Percentiles rank a stretch among this genome's conserved stretches.
Evolutionary conservation across 2,329 filamentous ascomycete species (phyloP).

Genomic region (Drechslera avenae): DNA sequence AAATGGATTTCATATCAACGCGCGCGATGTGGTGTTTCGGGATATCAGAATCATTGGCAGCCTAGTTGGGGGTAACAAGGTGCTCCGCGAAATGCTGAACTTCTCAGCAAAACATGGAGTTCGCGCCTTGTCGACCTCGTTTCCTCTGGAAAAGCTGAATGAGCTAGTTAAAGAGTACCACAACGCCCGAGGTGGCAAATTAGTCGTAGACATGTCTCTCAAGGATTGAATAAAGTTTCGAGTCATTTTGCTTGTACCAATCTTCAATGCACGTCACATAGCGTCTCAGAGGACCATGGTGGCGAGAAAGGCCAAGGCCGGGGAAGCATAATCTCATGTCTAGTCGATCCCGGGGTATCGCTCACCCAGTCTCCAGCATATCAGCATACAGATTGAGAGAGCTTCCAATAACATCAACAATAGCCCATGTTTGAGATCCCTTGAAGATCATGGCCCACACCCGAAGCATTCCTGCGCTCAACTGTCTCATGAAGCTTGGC

Average conservation of each 20-base stretch:
- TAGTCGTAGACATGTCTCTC: slow-evolving; percentile 51
- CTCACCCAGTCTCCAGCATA: slow-evolving; percentile 47
- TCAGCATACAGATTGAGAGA: slow-evolving; percentile 51
- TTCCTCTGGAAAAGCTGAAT: slow-evolving; percentile 46
- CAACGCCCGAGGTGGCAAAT: slow-evolving; percentile 52
- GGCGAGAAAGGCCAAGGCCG: not conserved
- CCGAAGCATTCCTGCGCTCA: slow-evolving; percentile 49
- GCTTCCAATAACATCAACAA: slow-evolving; percentile 50
- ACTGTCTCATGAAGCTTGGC: slow-evolving; percentile 40
- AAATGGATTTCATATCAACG: slow-evolving; percentile 51
- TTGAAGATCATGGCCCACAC: slow-evolving; percentile 53
- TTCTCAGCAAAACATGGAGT: slow-evolving; percentile 48
- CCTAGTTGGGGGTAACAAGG: slow-evolving; percentile 51
- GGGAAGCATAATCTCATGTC: not conserved
- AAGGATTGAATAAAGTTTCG: slow-evolving; percentile 1
- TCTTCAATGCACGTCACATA: not conserved
- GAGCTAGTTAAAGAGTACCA: slow-evolving; percentile 54
- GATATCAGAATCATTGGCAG: slow-evolving; percentile 52
- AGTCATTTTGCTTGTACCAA: no score
- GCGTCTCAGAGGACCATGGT: not conserved
- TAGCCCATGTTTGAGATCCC: slow-evolving; percentile 52
- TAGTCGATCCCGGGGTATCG: not conserved
- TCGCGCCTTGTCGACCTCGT: slow-evolving; percentile 45
- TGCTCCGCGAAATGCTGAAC: slow-evolving; percentile 48
- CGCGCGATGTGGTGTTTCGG: slow-evolving; percentile 52